Base-by-base conservation (phyloP, 2,329 filamentous ascomycete genomes). In the Helotiales sp. region DNA sequence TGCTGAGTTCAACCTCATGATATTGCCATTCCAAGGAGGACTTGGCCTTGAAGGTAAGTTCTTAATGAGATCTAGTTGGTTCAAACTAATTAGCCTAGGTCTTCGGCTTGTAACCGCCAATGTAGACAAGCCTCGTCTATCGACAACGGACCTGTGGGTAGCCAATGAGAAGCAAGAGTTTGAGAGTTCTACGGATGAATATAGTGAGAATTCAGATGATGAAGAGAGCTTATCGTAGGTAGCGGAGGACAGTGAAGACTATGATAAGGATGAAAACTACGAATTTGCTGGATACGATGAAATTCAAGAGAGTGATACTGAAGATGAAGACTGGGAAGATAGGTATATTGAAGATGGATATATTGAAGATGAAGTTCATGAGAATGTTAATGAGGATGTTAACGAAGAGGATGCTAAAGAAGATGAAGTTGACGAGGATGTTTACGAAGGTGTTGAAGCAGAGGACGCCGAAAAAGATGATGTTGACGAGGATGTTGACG, bases 1-100 rank as follows among this genome's bases (percentile, higher is more conserved):
- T 55, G 29, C 31, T 2, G 30, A 55, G 19, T 63, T 63, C 17
- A 59, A 63, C 42, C 52, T 63, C 25, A 63, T 48, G 38, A 61
- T 63, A 59, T 29, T 63, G 31, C 56, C 36, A 25, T 48, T 61
- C 52, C 33, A 63, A 58, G 61, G 47, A 57, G 54, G 51, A 36
- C 49, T 63, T 57, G 34, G 54, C 42, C 19, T 29, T 31, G 36
- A 63, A 3, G 19, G 51, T 60, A 56, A 51, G 44, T 24, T 49
- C 5, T 38, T 51, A n/a, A n/a, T n/a, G 34, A 3, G 24, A 24
- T 55, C 36, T 48, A 15, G 27, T 55, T 47, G 19, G 44, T 51
- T 42, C 15, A 42, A 17, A 12, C 53, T 62, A 55, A 62, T 47
- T 25, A 60, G 22, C n/a, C 31, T 56, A 62, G 57, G 52, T 30